These are phyloP conservation scores for Trichosporon sp. DNA, from an alignment of 1,284 basidiomycete species.

Conservation along the genomic window DNA sequence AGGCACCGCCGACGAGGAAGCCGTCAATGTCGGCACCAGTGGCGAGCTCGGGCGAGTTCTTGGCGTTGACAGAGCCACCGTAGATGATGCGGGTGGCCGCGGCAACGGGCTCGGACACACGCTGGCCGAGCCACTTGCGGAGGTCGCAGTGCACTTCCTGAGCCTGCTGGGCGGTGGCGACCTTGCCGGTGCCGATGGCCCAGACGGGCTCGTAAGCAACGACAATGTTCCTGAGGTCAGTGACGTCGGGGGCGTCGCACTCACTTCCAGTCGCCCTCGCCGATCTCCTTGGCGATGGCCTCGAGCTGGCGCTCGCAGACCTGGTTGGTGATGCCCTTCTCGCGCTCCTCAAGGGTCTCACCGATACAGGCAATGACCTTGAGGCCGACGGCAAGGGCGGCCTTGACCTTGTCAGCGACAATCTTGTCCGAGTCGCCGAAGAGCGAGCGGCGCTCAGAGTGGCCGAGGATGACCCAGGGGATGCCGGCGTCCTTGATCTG, in stretches of 20 bases:
- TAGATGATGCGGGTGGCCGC: constrained; percentile 83
- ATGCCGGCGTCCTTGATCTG: constrained; percentile 82
- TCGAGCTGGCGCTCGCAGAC: constrained; percentile 81
- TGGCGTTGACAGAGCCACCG: constrained; percentile 85
- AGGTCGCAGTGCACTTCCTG: constrained; percentile 87
- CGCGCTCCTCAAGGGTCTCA: constrained; percentile 87
- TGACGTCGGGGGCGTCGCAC: constrained; percentile 24
- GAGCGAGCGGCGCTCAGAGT: constrained; percentile 91
- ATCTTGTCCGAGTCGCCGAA: constrained; percentile 83
- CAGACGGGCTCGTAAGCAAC: constrained; percentile 96
- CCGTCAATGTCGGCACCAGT: constrained; percentile 84
- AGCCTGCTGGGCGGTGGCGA: constrained; percentile 75
- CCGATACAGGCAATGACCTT: constrained; percentile 94
- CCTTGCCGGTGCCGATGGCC: constrained; percentile 98
- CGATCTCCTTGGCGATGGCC: constrained; percentile 63
- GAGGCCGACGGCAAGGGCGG: constrained; percentile 59
- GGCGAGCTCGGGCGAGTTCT: constrained; percentile 79
- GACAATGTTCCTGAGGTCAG: constrained; percentile 67
- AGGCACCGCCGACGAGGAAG: constrained; percentile 98
- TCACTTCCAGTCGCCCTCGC: constrained; percentile 73
- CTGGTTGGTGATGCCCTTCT: constrained; percentile 68
- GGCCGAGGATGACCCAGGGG: constrained; percentile 93
- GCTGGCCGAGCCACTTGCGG: constrained; percentile 67
- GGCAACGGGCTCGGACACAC: constrained; percentile 68
- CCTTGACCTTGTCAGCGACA: constrained; percentile 81